Evolutionary conservation across 768 basidiomycete species (phyloP).

Genomic region (Leccinum variicolor): DNA sequence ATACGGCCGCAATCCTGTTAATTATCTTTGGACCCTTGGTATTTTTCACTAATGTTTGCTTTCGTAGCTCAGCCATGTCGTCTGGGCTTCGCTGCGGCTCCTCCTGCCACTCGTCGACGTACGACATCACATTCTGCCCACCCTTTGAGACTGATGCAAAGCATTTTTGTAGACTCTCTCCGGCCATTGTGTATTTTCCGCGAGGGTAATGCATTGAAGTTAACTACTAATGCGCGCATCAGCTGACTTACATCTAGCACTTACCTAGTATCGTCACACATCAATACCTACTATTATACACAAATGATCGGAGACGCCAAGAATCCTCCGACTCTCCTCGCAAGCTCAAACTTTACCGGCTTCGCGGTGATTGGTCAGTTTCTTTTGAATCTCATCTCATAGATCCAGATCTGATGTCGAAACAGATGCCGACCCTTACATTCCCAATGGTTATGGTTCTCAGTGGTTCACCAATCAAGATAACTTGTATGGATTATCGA

Average conservation of each 20-base stretch:
- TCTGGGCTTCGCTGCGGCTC: constrained; percentile 60
- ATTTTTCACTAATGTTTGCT: neutral
- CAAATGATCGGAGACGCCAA: constrained; percentile 75
- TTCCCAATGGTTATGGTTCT: constrained; percentile 16
- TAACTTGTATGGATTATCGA: constrained; percentile 18
- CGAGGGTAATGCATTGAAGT: neutral
- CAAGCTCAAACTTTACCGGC: constrained; percentile 55
- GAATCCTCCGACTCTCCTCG: constrained; percentile 63
- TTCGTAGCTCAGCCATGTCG: constrained; percentile 57
- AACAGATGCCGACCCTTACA: too few relatives aligned
- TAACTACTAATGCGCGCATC: neutral
- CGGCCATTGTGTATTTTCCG: constrained; percentile 36
- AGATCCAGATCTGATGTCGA: neutral
- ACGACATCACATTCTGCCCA: neutral
- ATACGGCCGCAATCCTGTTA: constrained; percentile 72
- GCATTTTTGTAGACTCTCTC: too few relatives aligned
- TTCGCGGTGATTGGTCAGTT: constrained; percentile 68
- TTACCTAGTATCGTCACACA: constrained; percentile 63
- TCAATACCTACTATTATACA: constrained; percentile 73
- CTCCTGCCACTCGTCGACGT: constrained; percentile 48
- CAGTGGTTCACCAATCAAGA: constrained; percentile 23
- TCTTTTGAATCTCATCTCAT: constrained; percentile 1
- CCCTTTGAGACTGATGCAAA: too few relatives aligned
- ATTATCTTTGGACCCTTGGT: constrained; percentile 1
- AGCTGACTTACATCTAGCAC: constrained; percentile 38